A percentile compares a stretch with the other conserved stretches of the same genome.
These are phyloP conservation scores for Beta corolliflora DNA, from an alignment of 179 eudicot species.

Conservation along the genomic window DNA sequence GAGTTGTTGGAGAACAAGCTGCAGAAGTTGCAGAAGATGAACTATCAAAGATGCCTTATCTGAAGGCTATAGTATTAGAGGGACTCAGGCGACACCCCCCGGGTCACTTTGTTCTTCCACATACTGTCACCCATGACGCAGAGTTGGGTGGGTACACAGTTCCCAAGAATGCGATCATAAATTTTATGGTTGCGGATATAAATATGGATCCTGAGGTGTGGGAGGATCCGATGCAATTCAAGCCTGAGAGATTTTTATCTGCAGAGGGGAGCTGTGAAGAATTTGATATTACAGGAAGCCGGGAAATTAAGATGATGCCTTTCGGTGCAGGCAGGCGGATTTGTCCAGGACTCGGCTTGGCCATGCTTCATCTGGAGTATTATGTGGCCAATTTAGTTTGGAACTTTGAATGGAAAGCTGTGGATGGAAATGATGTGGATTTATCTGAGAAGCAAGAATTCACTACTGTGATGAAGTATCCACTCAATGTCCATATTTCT, in stretches of 20 bases:
- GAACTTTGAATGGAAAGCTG: conserved; percentile 25
- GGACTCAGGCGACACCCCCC: conserved; percentile 33
- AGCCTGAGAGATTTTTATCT: conserved; percentile 27
- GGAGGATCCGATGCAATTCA: conserved; percentile 30
- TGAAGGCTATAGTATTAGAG: conserved; percentile 25
- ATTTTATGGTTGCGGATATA: conserved; percentile 29
- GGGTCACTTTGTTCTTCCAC: conserved; percentile 29
- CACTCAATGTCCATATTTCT: conserved; percentile 18
- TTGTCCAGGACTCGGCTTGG: conserved; percentile 24
- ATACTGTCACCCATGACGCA: conserved; percentile 22
- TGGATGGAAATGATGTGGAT: conserved; percentile 23
- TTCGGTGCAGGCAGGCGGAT: conserved; percentile 34
- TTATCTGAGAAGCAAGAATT: conserved; percentile 31
- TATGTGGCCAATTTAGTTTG: conserved; percentile 31
- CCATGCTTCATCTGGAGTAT: conserved; percentile 30
- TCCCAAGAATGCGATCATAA: conserved; percentile 22
- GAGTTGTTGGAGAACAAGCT: conserved; percentile 16
- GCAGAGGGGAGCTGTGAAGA: conserved; percentile 6
- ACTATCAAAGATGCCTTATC: conserved; percentile 23
- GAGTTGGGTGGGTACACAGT: conserved; percentile 28
- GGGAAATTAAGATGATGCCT: conserved; percentile 31
- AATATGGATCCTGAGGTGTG: conserved; percentile 27
- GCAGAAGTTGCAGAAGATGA: conserved; percentile 23
- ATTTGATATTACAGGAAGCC: conserved; percentile 27
- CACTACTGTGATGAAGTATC: conserved; percentile 28